phyloP scores from a whole-genome alignment of 2,329 filamentous ascomycete genomes.

The Cytospora chrysosperma region DNA sequence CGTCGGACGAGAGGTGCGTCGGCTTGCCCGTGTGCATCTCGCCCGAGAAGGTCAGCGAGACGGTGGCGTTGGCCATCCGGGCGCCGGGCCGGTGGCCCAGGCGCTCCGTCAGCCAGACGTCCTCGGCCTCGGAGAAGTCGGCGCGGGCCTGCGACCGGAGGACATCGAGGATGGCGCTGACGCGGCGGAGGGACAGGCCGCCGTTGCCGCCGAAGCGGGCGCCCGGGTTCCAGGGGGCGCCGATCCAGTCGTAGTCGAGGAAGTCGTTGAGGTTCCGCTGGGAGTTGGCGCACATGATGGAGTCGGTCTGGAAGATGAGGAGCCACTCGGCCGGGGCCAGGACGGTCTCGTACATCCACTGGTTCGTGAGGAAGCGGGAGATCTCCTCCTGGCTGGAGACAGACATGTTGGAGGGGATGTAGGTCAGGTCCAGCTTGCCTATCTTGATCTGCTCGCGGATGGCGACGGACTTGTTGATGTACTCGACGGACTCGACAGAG shows the following conservation, averaged over 20 bases:
- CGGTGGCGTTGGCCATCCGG: slow-evolving; percentile 42
- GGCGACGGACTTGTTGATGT: slow-evolving; percentile 37
- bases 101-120: slow-evolving; percentile 55
- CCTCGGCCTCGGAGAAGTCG: slow-evolving; percentile 49
- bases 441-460: slow-evolving; percentile 36
- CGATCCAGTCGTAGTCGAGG: slow-evolving; percentile 54
- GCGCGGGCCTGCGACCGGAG: slow-evolving; percentile 47
- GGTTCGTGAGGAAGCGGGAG: slow-evolving; percentile 50
- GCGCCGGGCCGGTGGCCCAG: slow-evolving; percentile 49
- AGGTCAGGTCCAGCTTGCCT: slow-evolving; percentile 51
- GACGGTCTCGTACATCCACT: slow-evolving; percentile 51
- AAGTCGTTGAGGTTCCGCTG: slow-evolving; percentile 47
- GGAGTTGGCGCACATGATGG: slow-evolving; percentile 55
- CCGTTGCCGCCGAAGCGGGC: slow-evolving; percentile 48
- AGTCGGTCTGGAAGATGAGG: slow-evolving; percentile 55
- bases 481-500: slow-evolving; percentile 42
- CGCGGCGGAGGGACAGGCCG: slow-evolving; percentile 51
- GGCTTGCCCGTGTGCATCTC: slow-evolving; percentile 24
- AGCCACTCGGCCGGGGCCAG: slow-evolving; percentile 53
- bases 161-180: slow-evolving; percentile 53
- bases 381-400: slow-evolving; percentile 52
- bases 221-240: slow-evolving; percentile 43
- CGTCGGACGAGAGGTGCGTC: slow-evolving; percentile 21
- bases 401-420: slow-evolving; percentile 52
- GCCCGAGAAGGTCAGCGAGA: slow-evolving; percentile 25